phyloP scores from a whole-genome alignment of 306 rosid species.

The Fragaria vesca region DNA sequence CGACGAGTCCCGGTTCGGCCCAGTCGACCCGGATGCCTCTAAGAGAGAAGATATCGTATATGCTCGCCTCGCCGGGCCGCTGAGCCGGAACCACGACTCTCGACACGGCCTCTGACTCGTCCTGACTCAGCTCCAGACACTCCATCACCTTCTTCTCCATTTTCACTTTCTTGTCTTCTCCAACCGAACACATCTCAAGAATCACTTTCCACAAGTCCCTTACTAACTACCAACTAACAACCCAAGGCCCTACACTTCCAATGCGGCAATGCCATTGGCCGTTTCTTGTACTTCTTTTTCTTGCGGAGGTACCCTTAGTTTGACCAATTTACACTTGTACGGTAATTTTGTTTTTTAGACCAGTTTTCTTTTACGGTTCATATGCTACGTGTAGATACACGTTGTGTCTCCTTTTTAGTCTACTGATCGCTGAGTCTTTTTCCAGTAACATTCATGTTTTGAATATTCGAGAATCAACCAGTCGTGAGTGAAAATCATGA shows the following conservation, averaged over 20 bases:
- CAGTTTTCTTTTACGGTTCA: no score
- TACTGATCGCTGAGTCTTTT: no score
- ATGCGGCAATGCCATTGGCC: not conserved
- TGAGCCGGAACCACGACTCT: conserved; percentile 39
- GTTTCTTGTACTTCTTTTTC: not conserved
- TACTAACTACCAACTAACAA: no score
- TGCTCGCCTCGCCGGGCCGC: conserved; percentile 14
- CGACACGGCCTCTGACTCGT: conserved; percentile 46
- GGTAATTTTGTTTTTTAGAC: no score
- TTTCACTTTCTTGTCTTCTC: not conserved
- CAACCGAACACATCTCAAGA: not conserved
- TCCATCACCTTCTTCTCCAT: conserved; percentile 31
- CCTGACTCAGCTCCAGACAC: conserved; percentile 31
- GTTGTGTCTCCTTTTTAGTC: no score
- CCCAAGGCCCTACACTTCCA: no score
- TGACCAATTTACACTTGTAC: no score
- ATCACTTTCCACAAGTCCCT: not conserved
- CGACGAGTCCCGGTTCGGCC: conserved; percentile 60
- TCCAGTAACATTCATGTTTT: no score
- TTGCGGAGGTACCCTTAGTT: no score
- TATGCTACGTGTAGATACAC: no score
- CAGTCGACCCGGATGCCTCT: conserved; percentile 71
- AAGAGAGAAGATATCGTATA: conserved; percentile 33
- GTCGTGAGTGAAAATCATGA: no score
- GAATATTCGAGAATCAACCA: no score